Base-by-base conservation (phyloP, 352 stramenopile genomes). In the Phytophthora lateralis region DNA sequence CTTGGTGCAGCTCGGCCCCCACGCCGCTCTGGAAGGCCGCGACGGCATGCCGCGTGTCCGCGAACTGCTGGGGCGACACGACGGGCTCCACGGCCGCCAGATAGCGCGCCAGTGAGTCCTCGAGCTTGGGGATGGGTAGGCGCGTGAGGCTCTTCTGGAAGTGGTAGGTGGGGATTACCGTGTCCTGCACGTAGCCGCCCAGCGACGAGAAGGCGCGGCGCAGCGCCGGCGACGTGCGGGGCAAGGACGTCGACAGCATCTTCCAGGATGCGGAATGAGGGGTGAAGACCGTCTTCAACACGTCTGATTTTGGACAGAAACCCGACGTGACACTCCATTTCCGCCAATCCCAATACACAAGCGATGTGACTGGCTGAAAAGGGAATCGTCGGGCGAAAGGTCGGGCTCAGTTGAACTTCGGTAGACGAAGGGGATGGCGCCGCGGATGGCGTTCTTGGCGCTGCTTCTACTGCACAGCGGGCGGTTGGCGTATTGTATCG, bases 141-240 rank as follows among this genome's bases (percentile, higher is more conserved):
- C 86, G 85, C 70, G 71, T 82, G 27, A 96, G 75, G 51, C 81
- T 93, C 66, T 91, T 88, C 54, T 96, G 88, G 66, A 96, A 96
- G 67, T 95, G 86, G 63, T 76, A 95, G 44, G 88, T 96, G 3
- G 88, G 88, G 69, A 96, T 94, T 41, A 92, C 66, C 5, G 86
- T 96, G 53, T 96, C 73, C 52, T 96, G 88, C 51, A 96, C 78
- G 64, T 95, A 96, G 34, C 59, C 65, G 18, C 39, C 17, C 32
- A 63, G 20, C 6, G 64, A 70, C 18, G 65, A 80, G 38, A 76
- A 74, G 27, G 42, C 41, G 48, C 72, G 72, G 7, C 50, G 48
- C 48, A 63, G n/a, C 21, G 49, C 29, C 6, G 48, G 45, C 14
- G 35, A 6, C 29, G 50, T 8, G 26, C 37, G 2, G 53, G 39